These are phyloP conservation scores for Vitis riparia DNA, from an alignment of 164 flowering plant genomes.

Conservation along the genomic window DNA sequence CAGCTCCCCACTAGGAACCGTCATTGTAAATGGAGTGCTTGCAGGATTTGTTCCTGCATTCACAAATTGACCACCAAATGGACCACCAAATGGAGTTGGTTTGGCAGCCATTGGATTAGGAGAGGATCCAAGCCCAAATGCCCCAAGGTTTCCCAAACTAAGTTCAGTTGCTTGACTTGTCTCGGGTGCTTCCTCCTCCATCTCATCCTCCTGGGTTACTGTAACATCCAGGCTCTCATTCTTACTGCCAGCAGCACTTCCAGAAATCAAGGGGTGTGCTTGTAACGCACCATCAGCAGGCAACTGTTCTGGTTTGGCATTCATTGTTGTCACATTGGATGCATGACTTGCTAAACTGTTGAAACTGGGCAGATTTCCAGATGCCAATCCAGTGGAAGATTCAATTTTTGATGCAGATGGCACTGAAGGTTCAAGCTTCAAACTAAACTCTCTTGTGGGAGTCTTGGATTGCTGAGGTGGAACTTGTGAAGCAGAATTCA, in stretches of 20 bases:
- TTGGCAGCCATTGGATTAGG: slow-evolving; percentile 47
- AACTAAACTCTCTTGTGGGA: slow-evolving; percentile 12
- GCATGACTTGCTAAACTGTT: slow-evolving; percentile 17
- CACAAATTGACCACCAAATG: slow-evolving; percentile 63
- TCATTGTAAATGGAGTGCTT: slow-evolving; percentile 41
- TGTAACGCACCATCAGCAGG: slow-evolving; percentile 16
- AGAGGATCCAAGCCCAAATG: slow-evolving; percentile 69
- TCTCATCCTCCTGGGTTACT: slow-evolving; percentile 72
- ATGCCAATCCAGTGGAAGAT: slow-evolving; percentile 21
- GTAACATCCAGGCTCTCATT: slow-evolving; percentile 37
- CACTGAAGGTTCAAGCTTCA: slow-evolving; percentile 19
- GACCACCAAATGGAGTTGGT: slow-evolving; percentile 73
- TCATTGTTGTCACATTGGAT: slow-evolving; percentile 15
- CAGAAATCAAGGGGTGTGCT: slow-evolving; percentile 19
- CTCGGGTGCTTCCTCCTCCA: slow-evolving; percentile 98
- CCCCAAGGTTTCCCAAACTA: slow-evolving; percentile 57
- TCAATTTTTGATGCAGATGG: slow-evolving; percentile 19
- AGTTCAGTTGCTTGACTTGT: slow-evolving; percentile 38
- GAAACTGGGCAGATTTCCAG: slow-evolving; percentile 34
- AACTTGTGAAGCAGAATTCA: slow-evolving; percentile 19
- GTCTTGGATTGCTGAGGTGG: slow-evolving; percentile 19
- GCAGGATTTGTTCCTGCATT: slow-evolving; percentile 33
- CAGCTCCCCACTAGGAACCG: slow-evolving; percentile 63
- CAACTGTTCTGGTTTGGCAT: slow-evolving; percentile 31
- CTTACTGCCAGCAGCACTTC: slow-evolving; percentile 23